phyloP scores from a whole-genome alignment of 2,329 filamentous ascomycete species.

The Colletotrichum sp. region DNA sequence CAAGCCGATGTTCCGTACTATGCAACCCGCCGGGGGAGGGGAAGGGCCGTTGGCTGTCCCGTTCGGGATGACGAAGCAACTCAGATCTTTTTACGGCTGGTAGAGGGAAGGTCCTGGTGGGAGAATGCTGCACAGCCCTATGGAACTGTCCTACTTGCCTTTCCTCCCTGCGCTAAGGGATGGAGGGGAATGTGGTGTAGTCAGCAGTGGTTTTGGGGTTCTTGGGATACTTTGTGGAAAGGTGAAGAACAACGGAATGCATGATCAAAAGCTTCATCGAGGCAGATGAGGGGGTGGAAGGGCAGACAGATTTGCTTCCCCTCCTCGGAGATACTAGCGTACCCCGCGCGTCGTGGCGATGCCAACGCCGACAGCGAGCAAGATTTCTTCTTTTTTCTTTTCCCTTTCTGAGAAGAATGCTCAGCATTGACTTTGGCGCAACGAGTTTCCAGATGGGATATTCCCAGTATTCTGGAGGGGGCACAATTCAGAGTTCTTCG shows the following conservation, averaged over 20 bases:
- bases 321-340: background rate
- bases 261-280: background rate
- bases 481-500: background rate
- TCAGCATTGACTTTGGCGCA: background rate
- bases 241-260: accelerated
- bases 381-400: background rate
- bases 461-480: accelerated
- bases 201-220: background rate
- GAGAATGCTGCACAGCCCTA: background rate
- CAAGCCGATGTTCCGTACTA: background rate
- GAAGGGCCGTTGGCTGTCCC: background rate
- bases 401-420: background rate
- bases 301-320: background rate
- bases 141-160: background rate
- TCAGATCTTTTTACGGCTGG: background rate
- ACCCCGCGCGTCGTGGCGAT: background rate
- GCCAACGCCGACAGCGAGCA: background rate
- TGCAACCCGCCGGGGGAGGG: background rate
- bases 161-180: background rate
- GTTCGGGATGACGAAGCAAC: background rate
- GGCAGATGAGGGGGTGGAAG: accelerated
- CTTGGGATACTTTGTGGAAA: background rate
- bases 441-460: accelerated
- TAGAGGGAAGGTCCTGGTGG: background rate
- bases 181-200: background rate